Evolutionary conservation across 2,329 filamentous ascomycete species (phyloP).

Genomic region (Ascochyta pisi): DNA sequence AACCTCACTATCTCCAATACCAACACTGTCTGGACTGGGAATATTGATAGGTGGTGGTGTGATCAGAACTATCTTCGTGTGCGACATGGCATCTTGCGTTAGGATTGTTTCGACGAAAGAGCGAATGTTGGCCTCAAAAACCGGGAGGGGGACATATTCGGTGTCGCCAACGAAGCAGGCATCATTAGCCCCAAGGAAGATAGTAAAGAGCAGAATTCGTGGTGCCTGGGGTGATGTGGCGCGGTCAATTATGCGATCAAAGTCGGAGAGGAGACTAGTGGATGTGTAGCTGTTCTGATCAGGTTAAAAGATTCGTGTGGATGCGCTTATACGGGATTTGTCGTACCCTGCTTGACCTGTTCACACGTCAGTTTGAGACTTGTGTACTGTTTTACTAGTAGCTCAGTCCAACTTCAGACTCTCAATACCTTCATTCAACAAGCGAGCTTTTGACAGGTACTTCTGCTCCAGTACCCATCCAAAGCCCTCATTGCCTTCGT

Average conservation of each 20-base stretch:
- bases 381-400: not conserved
- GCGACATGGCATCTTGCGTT: conserved; percentile 32
- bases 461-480: conserved; percentile 36
- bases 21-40: conserved; percentile 6
- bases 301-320: not conserved
- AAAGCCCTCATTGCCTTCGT: conserved; percentile 35
- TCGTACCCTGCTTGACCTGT: conserved; percentile 35
- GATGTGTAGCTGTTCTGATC: conserved; percentile 40
- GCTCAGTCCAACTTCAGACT: not conserved
- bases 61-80: conserved; percentile 48
- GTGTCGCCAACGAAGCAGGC: conserved; percentile 37
- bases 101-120: conserved; percentile 46
- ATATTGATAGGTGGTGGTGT: conserved; percentile 49
- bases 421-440: conserved; percentile 40
- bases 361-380: not conserved
- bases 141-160: conserved; percentile 41
- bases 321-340: not conserved
- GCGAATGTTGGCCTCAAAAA: conserved; percentile 47
- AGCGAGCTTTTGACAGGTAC: conserved; percentile 35
- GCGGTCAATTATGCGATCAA: conserved; percentile 31
- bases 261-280: conserved; percentile 29
- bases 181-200: conserved; percentile 52
- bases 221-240: conserved; percentile 26
- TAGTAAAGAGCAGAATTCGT: conserved; percentile 49
- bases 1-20: conserved; percentile 5